Evolutionary conservation across 345 rosid species (phyloP), one percentile per base, ranked within the genome.

Genomic region (Cardiospermum halicacabum): DNA sequence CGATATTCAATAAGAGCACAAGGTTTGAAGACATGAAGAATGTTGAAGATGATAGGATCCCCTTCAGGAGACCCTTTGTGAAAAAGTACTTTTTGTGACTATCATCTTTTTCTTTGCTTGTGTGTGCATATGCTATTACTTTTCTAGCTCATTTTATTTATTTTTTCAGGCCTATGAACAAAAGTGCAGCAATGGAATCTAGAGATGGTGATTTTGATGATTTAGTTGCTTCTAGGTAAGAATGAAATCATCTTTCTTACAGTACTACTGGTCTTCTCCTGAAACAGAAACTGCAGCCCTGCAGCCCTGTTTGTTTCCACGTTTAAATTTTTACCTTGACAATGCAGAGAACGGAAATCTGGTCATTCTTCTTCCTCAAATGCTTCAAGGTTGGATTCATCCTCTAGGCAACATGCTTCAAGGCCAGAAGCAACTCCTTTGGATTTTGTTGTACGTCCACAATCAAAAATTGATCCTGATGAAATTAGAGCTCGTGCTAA

Each of bases 361-460:
- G 84, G 98, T 21, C 94, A 82, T 64, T 80, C 90, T 64, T 85
- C 85, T 58, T 74, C 81, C 4, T 77, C 82, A 26, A 82, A 79
- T 53, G 70, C 92, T 60, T 80, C 98, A 22, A 81, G 87, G 67
- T 84, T 84, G 56, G 96, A 88, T 53, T 71, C 88, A 53, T 87
- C 93, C 64, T 74, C 85, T n/a, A 78, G 88, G 66, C 79, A 79
- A 39, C 86, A 78, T 68, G 81, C 99, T 25, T 74, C 96, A 16
- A 84, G 97, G 70, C 99, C 99, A 37, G 99, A 94, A 77, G 97
- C 99, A 57, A 84, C 99, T 18, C 92, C 96, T 15, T 66, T 94
- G 82, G 99, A 94, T 78, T 94, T 87, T 70, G 16, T 85, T 26
- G 85, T 91, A 69, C 99, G 99, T 45, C 99, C 97, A 53, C 97